Evolutionary conservation across 129 eudicot species (phyloP), one percentile per base, ranked within the genome.

Genomic region (Centella asiatica): DNA sequence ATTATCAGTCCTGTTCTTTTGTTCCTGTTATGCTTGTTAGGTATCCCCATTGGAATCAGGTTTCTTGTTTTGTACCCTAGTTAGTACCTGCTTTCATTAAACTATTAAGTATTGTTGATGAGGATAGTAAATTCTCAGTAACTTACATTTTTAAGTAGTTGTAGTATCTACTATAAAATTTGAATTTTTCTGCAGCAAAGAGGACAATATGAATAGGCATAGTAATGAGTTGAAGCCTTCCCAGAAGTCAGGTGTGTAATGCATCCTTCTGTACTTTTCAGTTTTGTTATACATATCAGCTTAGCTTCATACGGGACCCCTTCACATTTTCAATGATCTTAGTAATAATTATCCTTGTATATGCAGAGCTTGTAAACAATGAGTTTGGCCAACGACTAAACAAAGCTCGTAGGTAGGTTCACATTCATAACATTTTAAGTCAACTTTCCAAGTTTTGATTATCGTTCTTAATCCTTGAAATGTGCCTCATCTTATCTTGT

Each of bases 231-330:
- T 64, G 73, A 82, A 80, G 63, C 65, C 86, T 74, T 70, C 85
- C 60, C 96, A 82, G 70, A 84, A 69, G 72, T 85, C 90, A 60
- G 99, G 99, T 92, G 69, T 71, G 77, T 39, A 54, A 27, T 26
- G 66, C 27, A 44, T 39, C 58, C 46, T 36, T 65, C 51, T 57
- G 27, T 18, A 26, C 42, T 50, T 72, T 34, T 66, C 46, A 15
- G 57, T 10, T 60, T 31, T 45, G 18, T 8, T 4, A 25, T 11
- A 2, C 23, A 0, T 19, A 4, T 52, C 15, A 4, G 47, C 3
- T 31, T 12, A 18, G 11, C 19, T n/a, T n/a, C 18, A 32, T 7
- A 36, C 15, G 32, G 18, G 26, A 18, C 36, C 32, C 25, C 17
- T 32, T 32, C 10, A 44, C 40, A 62, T 62, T 20, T 9, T 27